These are phyloP conservation scores for Noccaea bulbosa DNA, from an alignment of 345 rosid species.

Conservation along the genomic window DNA sequence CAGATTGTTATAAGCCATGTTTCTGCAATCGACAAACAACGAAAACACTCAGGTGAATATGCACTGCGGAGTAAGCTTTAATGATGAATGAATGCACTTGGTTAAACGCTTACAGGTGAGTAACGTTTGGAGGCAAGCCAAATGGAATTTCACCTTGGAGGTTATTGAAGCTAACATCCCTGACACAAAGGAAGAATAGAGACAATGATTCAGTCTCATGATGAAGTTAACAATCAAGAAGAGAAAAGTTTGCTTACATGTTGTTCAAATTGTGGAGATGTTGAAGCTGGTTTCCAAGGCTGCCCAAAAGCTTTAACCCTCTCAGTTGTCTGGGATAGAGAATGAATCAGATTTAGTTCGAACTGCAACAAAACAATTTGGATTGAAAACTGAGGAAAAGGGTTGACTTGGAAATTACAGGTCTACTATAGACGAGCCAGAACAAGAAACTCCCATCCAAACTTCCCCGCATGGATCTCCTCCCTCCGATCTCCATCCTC, in stretches of 20 bases:
- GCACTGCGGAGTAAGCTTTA: not conserved
- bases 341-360: slow-evolving; percentile 20
- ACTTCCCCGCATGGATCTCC: slow-evolving; percentile 84
- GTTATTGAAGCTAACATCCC: slow-evolving; percentile 81
- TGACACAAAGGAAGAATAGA: slow-evolving; percentile 38
- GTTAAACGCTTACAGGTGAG: slow-evolving; percentile 66
- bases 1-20: slow-evolving; percentile 76
- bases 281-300: slow-evolving; percentile 70
- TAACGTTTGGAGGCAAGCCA: slow-evolving; percentile 74
- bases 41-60: slow-evolving; percentile 1
- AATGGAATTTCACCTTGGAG: slow-evolving; percentile 76
- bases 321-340: slow-evolving; percentile 55
- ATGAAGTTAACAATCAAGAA: slow-evolving; percentile 13
- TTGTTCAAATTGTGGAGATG: slow-evolving; percentile 68
- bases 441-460: slow-evolving; percentile 90
- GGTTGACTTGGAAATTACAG: slow-evolving; percentile 51
- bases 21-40: slow-evolving; percentile 51
- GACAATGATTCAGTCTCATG: slow-evolving; percentile 10
- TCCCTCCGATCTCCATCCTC: slow-evolving; percentile 68
- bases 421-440: slow-evolving; percentile 64
- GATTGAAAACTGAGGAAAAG: slow-evolving; percentile 19
- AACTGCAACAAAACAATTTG: not conserved
- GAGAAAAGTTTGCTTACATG: slow-evolving; percentile 54
- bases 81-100: slow-evolving; percentile 16
- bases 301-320: slow-evolving; percentile 67